phyloP scores from a whole-genome alignment of 441 rosid genomes.

The Populus hybrid region DNA sequence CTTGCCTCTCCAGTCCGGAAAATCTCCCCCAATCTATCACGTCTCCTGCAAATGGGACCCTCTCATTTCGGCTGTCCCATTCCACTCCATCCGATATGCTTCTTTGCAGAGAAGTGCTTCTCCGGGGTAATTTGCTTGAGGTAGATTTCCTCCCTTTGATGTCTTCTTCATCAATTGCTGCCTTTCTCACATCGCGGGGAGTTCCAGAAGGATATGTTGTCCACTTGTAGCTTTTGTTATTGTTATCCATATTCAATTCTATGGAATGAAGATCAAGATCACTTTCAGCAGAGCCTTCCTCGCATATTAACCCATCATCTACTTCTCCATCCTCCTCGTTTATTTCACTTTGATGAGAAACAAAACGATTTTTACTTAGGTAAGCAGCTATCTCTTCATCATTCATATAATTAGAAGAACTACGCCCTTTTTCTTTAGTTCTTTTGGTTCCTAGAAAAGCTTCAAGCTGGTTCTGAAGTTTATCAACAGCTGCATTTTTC shows the following conservation, averaged over 20 bases:
- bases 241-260: conserved; percentile 69
- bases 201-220: conserved; percentile 38
- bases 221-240: conserved; percentile 62
- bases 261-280: conserved; percentile 88
- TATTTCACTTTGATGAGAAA: conserved; percentile 40
- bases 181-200: conserved; percentile 34
- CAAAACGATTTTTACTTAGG: conserved; percentile 39
- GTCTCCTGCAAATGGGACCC: conserved; percentile 42
- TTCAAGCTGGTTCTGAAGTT: conserved; percentile 77
- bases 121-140: conserved; percentile 49
- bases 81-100: conserved; percentile 87
- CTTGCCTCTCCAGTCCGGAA: conserved; percentile 44
- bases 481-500: conserved; percentile 77
- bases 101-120: conserved; percentile 62
- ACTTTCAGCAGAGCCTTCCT: conserved; percentile 70
- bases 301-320: conserved; percentile 50
- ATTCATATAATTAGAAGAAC: conserved; percentile 34
- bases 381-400: conserved; percentile 54
- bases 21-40: conserved; percentile 60
- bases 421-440: conserved; percentile 51
- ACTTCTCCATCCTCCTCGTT: conserved; percentile 62
- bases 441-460: conserved; percentile 65
- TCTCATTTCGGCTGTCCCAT: conserved; percentile 55
- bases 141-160: conserved; percentile 64
- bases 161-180: conserved; percentile 42